Evolutionary conservation across 23 red algal genomes (phyloP).

Genomic region (Gracilaria vermiculophylla): DNA sequence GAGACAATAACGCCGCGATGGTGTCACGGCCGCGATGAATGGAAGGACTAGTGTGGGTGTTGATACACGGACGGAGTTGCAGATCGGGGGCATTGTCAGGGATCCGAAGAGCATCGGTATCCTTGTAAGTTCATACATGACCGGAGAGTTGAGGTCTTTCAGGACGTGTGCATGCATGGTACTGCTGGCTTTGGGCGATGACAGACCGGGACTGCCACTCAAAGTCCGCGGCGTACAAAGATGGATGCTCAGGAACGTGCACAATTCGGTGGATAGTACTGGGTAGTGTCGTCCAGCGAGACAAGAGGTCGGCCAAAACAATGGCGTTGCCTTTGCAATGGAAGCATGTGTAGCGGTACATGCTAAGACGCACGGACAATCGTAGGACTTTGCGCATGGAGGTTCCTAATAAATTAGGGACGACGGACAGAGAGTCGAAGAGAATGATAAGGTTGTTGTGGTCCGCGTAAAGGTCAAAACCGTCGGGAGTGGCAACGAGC

Average conservation of each 20-base stretch:
- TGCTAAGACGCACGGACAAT: constrained; percentile 25
- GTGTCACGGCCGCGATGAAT: constrained; percentile 9
- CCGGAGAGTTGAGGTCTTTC: background rate
- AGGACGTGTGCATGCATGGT: background rate
- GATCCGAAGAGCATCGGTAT: constrained; percentile 15
- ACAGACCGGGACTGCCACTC: background rate
- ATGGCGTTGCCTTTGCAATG: constrained; percentile 48
- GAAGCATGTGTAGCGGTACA: constrained; percentile 42
- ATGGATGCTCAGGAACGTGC: constrained; percentile 2
- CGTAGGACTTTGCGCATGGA: constrained; percentile 41
- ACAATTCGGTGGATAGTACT: constrained; percentile 5
- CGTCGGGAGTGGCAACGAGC: constrained; percentile 6
- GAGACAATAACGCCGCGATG: background rate
- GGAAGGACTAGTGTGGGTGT: constrained; percentile 8
- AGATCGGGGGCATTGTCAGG: constrained; percentile 13
- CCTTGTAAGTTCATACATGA: background rate
- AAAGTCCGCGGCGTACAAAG: constrained; percentile 3
- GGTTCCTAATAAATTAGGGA: constrained; percentile 5
- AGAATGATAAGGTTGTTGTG: constrained; percentile 59
- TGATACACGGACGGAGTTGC: constrained; percentile 17
- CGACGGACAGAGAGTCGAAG: constrained; percentile 44
- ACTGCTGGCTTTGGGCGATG: constrained; percentile 10
- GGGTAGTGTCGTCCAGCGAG: background rate
- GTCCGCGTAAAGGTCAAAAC: constrained; percentile 21
- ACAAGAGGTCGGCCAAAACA: constrained; percentile 31